These are phyloP conservation scores for Erucastrum elatum DNA, from an alignment of 345 rosid genomes.

Conservation along the genomic window DNA sequence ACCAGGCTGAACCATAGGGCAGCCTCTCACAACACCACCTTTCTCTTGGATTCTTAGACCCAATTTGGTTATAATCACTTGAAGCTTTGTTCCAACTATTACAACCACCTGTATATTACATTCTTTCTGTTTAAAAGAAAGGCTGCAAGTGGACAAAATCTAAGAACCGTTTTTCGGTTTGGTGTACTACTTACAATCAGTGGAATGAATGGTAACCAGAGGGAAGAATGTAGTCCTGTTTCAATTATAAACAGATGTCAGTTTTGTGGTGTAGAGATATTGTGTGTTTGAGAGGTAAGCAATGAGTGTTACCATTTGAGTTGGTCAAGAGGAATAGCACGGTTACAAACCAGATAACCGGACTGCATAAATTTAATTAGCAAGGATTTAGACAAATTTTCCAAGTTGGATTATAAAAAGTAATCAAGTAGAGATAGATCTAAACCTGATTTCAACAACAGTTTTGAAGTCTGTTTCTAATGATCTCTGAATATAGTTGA, in stretches of 20 bases:
- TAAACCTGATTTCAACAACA: background rate
- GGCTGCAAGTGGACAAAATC: background rate
- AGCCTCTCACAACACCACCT: conserved; percentile 88
- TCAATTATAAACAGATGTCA: conserved; percentile 6
- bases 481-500: background rate
- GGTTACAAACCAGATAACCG: conserved; percentile 63
- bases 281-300: background rate
- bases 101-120: conserved; percentile 54
- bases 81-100: conserved; percentile 76
- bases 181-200: background rate
- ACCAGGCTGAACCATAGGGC: conserved; percentile 83
- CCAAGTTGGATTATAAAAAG: background rate
- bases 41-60: conserved; percentile 77
- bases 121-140: background rate
- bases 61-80: conserved; percentile 79
- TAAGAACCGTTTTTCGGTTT: background rate
- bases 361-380: conserved; percentile 49
- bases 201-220: conserved; percentile 86
- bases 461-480: background rate
- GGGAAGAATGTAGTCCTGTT: conserved; percentile 58
- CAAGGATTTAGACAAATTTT: conserved; percentile 4
- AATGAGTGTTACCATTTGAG: conserved; percentile 54
- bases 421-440: background rate
- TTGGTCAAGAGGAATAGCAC: conserved; percentile 69
- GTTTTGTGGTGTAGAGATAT: conserved; percentile 4